Base-by-base conservation (phyloP, 2,329 filamentous ascomycete genomes). In the Teratosphaeria pseudoeucalypti region DNA sequence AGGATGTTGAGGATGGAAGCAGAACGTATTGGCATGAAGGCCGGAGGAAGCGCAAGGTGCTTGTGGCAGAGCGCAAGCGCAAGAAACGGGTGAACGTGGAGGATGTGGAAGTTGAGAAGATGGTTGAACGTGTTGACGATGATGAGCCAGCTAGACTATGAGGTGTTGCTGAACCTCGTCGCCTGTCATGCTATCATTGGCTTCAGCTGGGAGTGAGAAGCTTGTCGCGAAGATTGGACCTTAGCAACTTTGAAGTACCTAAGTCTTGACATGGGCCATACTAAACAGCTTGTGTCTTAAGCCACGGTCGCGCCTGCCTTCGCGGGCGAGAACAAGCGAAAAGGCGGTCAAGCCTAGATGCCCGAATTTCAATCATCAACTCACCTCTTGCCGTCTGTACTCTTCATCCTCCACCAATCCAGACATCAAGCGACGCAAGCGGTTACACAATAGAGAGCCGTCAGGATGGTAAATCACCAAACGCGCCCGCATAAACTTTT, bases 1-100 rank as follows among this genome's bases (percentile, higher is more conserved):
- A 66, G 54, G 61, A 63, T 11, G 2, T 10, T 10, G 39, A 49
- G 52, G n/a, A 43, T 58, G 27, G 11, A 32, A n/a, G 56, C 34
- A 19, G 52, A 37, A 10, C n/a, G 53, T 54, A 54, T 37, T 54
- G 27, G 27, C 53, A 27, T 32, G 19, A 34, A 32, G 52, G 34
- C 23, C 16, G 37, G 39, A 16, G 6, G 34, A 37, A 52, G 56
- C 19, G 56, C 56, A 11, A 55, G 49, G 23, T 29, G 34, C 10
- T 47, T 19, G 34, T 16, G 9, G 19, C 16, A 23, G 43, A 49
- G 19, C n/a, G n/a, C 3, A 49, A 49, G n/a, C 43, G 43, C 10
- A 19, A 10, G 19, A 10, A 16, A 10, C 6, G n/a, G n/a, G 19
- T 23, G 43, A 49, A 49, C 9, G 43, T 23, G n/a, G 43, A 49